phyloP scores from a whole-genome alignment of 257 asterid species.

The Cruciata laevipes region DNA sequence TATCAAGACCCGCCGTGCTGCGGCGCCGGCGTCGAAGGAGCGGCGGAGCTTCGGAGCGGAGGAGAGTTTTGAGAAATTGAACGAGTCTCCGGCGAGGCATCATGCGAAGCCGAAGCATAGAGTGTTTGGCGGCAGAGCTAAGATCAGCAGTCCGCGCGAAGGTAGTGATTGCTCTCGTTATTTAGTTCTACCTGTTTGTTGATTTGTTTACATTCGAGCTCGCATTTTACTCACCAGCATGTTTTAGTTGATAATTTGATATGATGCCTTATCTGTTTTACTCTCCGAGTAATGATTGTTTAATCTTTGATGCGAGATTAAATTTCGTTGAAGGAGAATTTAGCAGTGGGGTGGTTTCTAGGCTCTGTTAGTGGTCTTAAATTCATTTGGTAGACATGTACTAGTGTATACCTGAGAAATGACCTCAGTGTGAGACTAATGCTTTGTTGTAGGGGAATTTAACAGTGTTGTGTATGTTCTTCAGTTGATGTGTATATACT shows the following conservation, averaged over 20 bases:
- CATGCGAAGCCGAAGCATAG: conserved; percentile 45
- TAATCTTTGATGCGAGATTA: neutral
- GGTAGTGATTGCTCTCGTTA: conserved; percentile 28
- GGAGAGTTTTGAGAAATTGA: conserved; percentile 38
- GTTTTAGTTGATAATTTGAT: neutral
- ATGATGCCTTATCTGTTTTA: neutral
- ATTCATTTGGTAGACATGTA: neutral
- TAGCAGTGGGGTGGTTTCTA: neutral
- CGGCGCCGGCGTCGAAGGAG: conserved; percentile 29
- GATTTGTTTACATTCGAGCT: neutral
- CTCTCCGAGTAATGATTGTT: neutral
- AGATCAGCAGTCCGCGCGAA: conserved; percentile 47
- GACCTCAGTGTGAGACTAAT: neutral
- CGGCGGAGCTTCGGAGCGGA: conserved; percentile 34
- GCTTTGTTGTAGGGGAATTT: neutral
- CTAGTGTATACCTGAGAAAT: neutral
- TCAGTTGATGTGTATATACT: neutral
- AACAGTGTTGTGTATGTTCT: neutral
- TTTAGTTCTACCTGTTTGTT: neutral
- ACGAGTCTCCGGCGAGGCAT: conserved; percentile 46
- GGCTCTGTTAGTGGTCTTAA: conserved; percentile 3
- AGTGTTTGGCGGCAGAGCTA: conserved; percentile 33
- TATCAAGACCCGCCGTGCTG: conserved; percentile 59
- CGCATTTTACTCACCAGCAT: neutral
- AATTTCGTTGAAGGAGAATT: neutral